Evolutionary conservation across 768 basidiomycete species (phyloP).

Genomic region (Suillus decipiens): DNA sequence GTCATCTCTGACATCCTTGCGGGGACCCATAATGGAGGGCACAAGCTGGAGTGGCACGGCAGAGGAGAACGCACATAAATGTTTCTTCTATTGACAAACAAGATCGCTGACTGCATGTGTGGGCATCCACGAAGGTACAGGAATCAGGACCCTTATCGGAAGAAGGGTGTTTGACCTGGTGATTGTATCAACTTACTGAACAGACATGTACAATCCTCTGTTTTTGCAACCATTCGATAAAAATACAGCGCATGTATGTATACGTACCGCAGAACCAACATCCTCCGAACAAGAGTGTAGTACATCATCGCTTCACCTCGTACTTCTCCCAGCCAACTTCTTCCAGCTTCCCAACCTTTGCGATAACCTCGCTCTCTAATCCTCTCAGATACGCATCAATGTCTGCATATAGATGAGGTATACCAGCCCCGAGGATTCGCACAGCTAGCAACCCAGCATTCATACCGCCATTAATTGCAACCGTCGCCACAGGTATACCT

Average conservation of each 20-base stretch:
- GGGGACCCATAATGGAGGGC: no score
- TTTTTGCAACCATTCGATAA: neutral
- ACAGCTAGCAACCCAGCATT: constrained; percentile 93
- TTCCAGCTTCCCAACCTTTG: constrained; percentile 74
- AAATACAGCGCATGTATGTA: neutral
- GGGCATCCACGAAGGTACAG: no score
- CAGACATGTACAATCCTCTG: neutral
- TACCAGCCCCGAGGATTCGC: constrained; percentile 80
- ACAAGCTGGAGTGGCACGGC: no score
- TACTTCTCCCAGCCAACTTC: constrained; percentile 89
- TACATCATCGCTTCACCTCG: constrained; percentile 40
- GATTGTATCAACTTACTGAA: no score
- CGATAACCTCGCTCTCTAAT: constrained; percentile 75
- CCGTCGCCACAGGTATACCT: constrained; percentile 95
- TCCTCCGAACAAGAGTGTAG: neutral
- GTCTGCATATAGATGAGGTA: constrained; percentile 59
- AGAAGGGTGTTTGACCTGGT: no score
- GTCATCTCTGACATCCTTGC: no score
- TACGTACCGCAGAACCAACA: neutral
- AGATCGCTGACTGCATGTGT: no score
- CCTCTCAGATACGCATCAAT: constrained; percentile 75
- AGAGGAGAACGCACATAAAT: no score
- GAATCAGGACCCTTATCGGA: no score
- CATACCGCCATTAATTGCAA: constrained; percentile 93
- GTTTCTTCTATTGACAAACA: no score